Evolutionary conservation across 1,284 basidiomycete genomes (phyloP).

Genomic region (Sphaerobolus stellatus): DNA sequence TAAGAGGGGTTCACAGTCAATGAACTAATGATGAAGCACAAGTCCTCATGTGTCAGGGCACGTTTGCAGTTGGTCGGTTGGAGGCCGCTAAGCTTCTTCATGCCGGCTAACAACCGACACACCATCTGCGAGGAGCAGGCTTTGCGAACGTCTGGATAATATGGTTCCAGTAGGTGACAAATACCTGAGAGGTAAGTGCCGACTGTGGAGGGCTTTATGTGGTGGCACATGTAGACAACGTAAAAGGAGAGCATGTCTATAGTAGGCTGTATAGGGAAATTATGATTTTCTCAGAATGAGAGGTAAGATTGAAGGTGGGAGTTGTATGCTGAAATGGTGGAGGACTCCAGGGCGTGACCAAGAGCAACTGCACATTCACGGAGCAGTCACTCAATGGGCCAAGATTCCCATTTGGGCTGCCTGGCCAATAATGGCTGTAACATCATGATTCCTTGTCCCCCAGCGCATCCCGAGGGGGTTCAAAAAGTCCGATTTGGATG

Average conservation of each 20-base stretch:
- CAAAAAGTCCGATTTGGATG: too few species aligned
- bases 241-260: constrained; percentile 36
- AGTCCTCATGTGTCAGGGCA: too few species aligned
- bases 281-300: constrained; percentile 33
- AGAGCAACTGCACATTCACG: constrained; percentile 34
- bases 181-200: constrained; percentile 41
- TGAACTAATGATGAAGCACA: too few species aligned
- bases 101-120: too few species aligned
- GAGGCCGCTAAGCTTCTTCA: too few species aligned
- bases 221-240: constrained; percentile 37
- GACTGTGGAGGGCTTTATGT: constrained; percentile 39
- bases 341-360: too few species aligned
- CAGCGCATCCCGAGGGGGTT: constrained; percentile 25
- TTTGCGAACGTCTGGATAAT: too few species aligned
- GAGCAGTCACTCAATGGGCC: constrained; percentile 32
- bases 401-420: constrained; percentile 29
- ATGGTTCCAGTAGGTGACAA: too few species aligned
- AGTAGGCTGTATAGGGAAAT: constrained; percentile 33
- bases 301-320: constrained; percentile 40
- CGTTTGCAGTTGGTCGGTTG: too few species aligned
- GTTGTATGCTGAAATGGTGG: constrained; percentile 37
- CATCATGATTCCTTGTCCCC: constrained; percentile 27
- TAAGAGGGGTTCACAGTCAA: too few species aligned
- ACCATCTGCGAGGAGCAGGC: too few species aligned
- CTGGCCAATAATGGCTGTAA: constrained; percentile 14